Evolutionary conservation across 2,329 filamentous ascomycete species (phyloP).

Genomic region (Alternaria postmessia): DNA sequence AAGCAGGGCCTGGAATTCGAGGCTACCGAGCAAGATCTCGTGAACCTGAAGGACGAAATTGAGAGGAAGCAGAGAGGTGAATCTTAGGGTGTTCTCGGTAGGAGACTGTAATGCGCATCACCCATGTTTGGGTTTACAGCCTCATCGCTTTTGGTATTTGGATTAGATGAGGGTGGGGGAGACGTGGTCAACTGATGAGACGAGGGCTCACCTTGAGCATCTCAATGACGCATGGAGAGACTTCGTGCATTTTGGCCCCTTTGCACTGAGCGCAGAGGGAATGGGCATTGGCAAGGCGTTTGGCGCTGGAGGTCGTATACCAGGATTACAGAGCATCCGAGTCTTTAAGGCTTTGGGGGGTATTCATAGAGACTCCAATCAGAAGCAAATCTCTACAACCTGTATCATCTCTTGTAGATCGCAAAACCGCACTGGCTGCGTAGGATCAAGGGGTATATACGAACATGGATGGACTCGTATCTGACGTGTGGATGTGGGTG

Average conservation of each 20-base stretch:
- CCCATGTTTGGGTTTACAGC: neutral
- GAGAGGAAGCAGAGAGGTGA: constrained; percentile 52
- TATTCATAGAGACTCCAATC: neutral
- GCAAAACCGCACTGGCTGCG: neutral
- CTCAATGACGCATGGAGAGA: neutral
- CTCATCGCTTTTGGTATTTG: neutral
- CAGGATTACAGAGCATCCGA: neutral
- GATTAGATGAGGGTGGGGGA: neutral
- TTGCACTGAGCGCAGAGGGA: neutral
- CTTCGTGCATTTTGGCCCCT: neutral
- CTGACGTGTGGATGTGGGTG: neutral
- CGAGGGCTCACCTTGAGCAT: neutral
- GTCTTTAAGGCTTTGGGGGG: neutral
- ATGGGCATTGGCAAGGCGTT: constrained; percentile 4
- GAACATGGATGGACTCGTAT: neutral
- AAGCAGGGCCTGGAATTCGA: constrained; percentile 82
- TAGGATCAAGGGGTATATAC: neutral
- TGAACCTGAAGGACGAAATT: constrained; percentile 52
- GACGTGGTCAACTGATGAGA: neutral
- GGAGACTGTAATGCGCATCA: neutral
- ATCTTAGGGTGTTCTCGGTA: neutral
- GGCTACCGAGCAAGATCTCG: constrained; percentile 61
- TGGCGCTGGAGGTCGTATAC: constrained; percentile 2
- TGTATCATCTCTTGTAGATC: neutral
- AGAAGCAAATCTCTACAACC: neutral